phyloP scores from a whole-genome alignment of 768 basidiomycete species.

The Favolaschia claudopus region DNA sequence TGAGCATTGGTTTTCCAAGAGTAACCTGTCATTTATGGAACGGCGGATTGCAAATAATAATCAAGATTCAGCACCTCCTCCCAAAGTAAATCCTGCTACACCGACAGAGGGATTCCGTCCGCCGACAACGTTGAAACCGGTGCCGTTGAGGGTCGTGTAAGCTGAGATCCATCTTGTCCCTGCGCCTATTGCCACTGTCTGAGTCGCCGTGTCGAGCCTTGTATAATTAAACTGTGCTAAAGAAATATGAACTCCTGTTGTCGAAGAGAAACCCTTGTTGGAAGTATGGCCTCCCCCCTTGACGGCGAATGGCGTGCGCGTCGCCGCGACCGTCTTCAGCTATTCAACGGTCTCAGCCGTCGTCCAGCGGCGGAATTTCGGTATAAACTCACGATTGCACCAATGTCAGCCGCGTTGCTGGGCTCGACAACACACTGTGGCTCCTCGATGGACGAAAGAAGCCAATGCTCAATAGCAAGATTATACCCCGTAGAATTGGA shows the following conservation, averaged over 20 bases:
- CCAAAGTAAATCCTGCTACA: constrained; percentile 19
- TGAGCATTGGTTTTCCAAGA: constrained; percentile 21
- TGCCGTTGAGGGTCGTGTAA: constrained; percentile 10
- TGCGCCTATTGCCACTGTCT: constrained; percentile 9
- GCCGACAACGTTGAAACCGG: constrained; percentile 21
- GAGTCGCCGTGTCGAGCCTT: background rate
- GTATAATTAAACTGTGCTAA: constrained; percentile 16
- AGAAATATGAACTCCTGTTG: constrained; percentile 29
- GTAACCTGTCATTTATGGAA: constrained; percentile 4
- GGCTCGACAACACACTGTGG: constrained; percentile 18
- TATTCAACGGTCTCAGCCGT: background rate
- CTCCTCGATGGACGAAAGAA: constrained; percentile 10
- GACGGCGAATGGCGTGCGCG: constrained; percentile 19
- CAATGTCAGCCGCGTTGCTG: background rate
- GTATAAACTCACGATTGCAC: constrained; percentile 1
- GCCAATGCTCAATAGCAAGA: constrained; percentile 19
- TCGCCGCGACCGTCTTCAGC: constrained; percentile 13
- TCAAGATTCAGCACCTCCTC: constrained; percentile 13
- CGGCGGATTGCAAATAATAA: background rate
- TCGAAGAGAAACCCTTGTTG: constrained; percentile 23
- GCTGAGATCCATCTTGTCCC: constrained; percentile 18
- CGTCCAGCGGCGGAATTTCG: background rate
- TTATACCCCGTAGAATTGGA: constrained; percentile 20
- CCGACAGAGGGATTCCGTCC: constrained; percentile 17
- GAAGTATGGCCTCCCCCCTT: constrained; percentile 23